A percentile compares a stretch with the other conserved stretches of the same genome.
Evolutionary conservation across 2,329 filamentous ascomycete genomes (phyloP).

Genomic region (Knufia fluminis): DNA sequence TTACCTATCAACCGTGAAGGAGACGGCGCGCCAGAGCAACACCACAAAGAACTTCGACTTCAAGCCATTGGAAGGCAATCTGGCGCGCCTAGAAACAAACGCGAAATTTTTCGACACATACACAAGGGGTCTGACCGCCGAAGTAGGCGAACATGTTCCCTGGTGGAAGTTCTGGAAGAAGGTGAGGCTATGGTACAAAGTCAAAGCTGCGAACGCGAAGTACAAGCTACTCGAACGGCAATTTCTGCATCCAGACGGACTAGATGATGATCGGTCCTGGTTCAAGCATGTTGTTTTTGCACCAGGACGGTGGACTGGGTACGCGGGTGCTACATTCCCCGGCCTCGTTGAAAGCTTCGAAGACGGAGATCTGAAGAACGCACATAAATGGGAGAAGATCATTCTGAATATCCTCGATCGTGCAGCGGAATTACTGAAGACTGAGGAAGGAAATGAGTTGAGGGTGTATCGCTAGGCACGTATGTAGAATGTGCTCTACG

Average conservation of each 20-base stretch:
- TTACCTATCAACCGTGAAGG: slow-evolving; percentile 32
- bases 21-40: slow-evolving; percentile 14
- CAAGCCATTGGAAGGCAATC: slow-evolving; percentile 38
- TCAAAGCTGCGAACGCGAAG: slow-evolving; percentile 62
- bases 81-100: slow-evolving; percentile 37
- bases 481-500: too few relatives aligned
- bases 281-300: slow-evolving; percentile 96
- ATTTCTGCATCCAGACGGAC: slow-evolving; percentile 65
- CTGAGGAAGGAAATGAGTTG: not conserved
- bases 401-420: slow-evolving; percentile 22
- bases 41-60: slow-evolving; percentile 16
- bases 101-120: slow-evolving; percentile 34
- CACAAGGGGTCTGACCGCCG: slow-evolving; percentile 37
- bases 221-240: slow-evolving; percentile 77
- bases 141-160: slow-evolving; percentile 47
- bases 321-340: slow-evolving; percentile 63
- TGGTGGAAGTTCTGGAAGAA: slow-evolving; percentile 72
- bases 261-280: slow-evolving; percentile 69
- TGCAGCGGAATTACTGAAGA: slow-evolving; percentile 21
- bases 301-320: slow-evolving; percentile 84
- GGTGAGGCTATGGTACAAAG: slow-evolving; percentile 52
- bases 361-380: slow-evolving; percentile 37
- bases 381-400: slow-evolving; percentile 27
- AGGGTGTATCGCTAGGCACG: too few relatives aligned
- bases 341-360: slow-evolving; percentile 56